phyloP scores from a whole-genome alignment of 75 land plant genomes.

The Sequoiadendron giganteum region DNA sequence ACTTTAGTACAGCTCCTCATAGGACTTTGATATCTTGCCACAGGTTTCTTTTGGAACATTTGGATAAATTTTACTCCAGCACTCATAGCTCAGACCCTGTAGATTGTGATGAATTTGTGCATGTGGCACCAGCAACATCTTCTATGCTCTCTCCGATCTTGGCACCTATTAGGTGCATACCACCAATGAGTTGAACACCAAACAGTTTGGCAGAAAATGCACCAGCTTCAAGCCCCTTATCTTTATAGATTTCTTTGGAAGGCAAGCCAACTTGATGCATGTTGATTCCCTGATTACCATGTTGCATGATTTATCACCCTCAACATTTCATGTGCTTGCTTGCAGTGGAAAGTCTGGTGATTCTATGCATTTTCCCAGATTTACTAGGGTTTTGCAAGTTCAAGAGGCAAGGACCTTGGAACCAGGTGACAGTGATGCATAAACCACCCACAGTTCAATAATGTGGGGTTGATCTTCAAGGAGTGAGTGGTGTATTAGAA shows the following conservation, averaged over 20 bases:
- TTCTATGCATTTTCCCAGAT: conserved; percentile 33
- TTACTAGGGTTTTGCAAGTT: conserved; percentile 77
- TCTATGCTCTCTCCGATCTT: background rate
- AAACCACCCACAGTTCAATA: conserved; percentile 36
- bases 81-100: conserved; percentile 39
- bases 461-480: no score
- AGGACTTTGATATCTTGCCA: conserved; percentile 22
- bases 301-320: background rate
- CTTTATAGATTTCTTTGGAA: conserved; percentile 10
- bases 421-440: conserved; percentile 34
- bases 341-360: conserved; percentile 12
- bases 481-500: no score
- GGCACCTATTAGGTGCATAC: background rate
- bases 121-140: background rate
- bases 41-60: conserved; percentile 44
- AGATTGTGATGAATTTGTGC: conserved; percentile 18
- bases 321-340: background rate
- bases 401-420: conserved; percentile 62
- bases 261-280: background rate
- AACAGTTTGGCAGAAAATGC: conserved; percentile 39
- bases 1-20: conserved; percentile 71
- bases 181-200: conserved; percentile 49
- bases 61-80: conserved; percentile 47
- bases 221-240: conserved; percentile 31
- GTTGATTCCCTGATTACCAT: background rate